phyloP scores from a whole-genome alignment of 1,139 yeast genomes.

The Blastobotrys buckinghamii region DNA sequence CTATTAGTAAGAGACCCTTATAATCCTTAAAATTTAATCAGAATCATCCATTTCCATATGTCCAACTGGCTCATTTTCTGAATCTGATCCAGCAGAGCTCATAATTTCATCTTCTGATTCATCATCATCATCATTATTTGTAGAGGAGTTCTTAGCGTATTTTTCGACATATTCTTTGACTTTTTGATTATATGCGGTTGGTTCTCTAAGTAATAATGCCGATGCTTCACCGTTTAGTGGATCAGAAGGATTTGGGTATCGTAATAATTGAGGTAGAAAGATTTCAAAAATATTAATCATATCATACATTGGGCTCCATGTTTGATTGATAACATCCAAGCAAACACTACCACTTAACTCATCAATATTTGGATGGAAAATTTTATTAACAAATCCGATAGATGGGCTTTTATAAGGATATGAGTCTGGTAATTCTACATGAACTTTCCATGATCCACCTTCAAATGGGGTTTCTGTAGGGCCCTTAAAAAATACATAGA shows the following conservation, averaged over 20 bases:
- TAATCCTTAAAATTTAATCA: too few relatives aligned
- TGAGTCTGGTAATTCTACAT: constrained; percentile 92
- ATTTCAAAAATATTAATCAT: constrained; percentile 85
- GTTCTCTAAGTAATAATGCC: constrained; percentile 67
- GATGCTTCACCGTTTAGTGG: constrained; percentile 94
- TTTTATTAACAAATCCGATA: constrained; percentile 86
- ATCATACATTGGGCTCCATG: constrained; percentile 97
- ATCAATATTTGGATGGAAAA: constrained; percentile 77
- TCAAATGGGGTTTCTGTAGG: constrained; percentile 87
- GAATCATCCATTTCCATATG: constrained; percentile 32
- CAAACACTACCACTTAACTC: constrained; percentile 91
- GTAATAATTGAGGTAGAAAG: constrained; percentile 83
- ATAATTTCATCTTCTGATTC: constrained; percentile 35
- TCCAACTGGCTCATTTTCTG: constrained; percentile 44
- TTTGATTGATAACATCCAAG: constrained; percentile 92
- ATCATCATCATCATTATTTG: constrained; percentile 37
- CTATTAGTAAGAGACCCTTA: too few relatives aligned
- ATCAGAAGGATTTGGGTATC: constrained; percentile 92
- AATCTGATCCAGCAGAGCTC: constrained; percentile 41
- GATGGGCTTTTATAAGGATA: constrained; percentile 96
- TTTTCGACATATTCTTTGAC: constrained; percentile 67
- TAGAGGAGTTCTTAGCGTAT: constrained; percentile 52
- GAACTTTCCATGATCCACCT: constrained; percentile 86
- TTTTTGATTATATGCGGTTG: constrained; percentile 56
- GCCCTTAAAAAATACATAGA: constrained; percentile 79